Percentiles rank a stretch among this genome's conserved stretches.
phyloP scores from a whole-genome alignment of 176 grass and related monocot species.

The Bothriochloa decipiens region DNA sequence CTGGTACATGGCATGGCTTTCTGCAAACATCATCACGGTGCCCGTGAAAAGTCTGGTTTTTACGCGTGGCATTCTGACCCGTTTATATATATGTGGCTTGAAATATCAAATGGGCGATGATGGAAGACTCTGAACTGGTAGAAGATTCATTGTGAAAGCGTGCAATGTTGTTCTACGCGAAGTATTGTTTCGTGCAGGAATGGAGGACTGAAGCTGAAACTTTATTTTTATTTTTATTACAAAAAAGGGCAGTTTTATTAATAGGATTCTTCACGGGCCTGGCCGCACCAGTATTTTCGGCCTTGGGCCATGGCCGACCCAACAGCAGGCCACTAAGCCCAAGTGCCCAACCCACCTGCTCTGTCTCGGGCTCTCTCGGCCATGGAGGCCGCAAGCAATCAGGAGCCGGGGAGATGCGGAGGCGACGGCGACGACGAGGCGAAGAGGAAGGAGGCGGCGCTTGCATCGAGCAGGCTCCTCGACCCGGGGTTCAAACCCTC shows the following conservation, averaged over 20 bases:
- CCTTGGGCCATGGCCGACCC: slow-evolving; percentile 8
- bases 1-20: neutral
- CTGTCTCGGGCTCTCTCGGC: neutral
- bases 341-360: neutral
- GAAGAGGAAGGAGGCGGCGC: slow-evolving; percentile 57
- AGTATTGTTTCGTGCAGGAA: neutral
- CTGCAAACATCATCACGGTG: neutral
- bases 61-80: neutral
- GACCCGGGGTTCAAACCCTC: slow-evolving; percentile 67
- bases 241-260: neutral
- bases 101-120: no score
- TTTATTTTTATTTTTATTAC: neutral
- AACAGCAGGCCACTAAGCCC: neutral
- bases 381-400: slow-evolving; percentile 28
- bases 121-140: neutral
- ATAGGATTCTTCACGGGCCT: neutral
- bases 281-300: neutral
- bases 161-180: neutral
- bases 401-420: slow-evolving; percentile 24
- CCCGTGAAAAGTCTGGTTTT: neutral
- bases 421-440: slow-evolving; percentile 34
- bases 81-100: neutral
- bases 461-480: slow-evolving; percentile 56
- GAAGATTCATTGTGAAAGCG: neutral
- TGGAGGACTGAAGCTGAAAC: neutral